Percentiles rank a stretch among this genome's conserved stretches.
Conservation (phyloP, 345 rosid species). For the Gossypium turneri region DNA sequence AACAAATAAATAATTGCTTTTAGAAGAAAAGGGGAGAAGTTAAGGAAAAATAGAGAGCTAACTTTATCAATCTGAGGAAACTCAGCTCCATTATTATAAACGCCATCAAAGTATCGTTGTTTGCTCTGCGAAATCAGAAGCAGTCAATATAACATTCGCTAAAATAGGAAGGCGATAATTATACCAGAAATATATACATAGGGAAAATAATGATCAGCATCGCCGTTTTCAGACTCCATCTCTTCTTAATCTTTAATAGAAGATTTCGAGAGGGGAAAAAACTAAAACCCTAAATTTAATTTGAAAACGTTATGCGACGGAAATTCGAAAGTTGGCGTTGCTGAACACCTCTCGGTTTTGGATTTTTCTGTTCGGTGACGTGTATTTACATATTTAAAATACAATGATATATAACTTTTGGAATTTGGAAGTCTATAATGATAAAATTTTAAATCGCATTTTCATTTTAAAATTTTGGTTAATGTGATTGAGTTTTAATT, state of each 20-base stretch:
- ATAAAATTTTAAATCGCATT: too few species aligned
- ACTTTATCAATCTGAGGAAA: slow-evolving; percentile 80
- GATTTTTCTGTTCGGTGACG: too few species aligned
- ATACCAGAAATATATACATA: background rate
- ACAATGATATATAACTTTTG: background rate
- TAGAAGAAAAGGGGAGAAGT: background rate
- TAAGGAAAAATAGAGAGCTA: slow-evolving; percentile 7
- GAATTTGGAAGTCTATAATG: too few species aligned
- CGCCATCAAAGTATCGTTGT: slow-evolving; percentile 71
- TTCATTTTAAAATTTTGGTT: too few species aligned
- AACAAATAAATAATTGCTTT: background rate
- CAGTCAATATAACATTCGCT: background rate
- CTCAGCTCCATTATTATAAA: slow-evolving; percentile 81
- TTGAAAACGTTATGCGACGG: background rate
- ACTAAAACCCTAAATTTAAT: background rate
- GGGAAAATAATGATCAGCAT: background rate
- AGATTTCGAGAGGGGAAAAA: too few species aligned
- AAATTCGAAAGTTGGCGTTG: background rate
- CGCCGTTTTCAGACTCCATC: slow-evolving; percentile 25
- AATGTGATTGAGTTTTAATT: too few species aligned
- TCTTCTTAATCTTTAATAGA: background rate
- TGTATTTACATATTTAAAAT: background rate
- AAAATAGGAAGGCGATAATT: background rate
- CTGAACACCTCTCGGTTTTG: too few species aligned
- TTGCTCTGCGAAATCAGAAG: slow-evolving; percentile 40